Evolutionary conservation across 2,329 filamentous ascomycete genomes (phyloP), one percentile per base, ranked within the genome.

Genomic region (Exophiala xenobiotica): DNA sequence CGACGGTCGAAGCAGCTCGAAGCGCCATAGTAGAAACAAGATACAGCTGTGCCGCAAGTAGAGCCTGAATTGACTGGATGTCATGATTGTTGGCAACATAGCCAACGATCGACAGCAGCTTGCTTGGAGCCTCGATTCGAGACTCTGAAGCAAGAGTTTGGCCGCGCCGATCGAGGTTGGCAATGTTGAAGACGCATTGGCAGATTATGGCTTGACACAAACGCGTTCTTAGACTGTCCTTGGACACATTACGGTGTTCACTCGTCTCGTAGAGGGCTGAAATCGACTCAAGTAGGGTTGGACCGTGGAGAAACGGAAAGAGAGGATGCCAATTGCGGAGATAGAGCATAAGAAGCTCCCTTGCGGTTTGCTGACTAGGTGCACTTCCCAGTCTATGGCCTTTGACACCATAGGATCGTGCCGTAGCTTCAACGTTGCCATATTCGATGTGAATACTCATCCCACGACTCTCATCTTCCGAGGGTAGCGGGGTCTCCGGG

Each of bases 271-370:
- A 73, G 68, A 6, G 74, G 58, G 16, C 65, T 64, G 53, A 80
- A 75, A 39, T 81, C 71, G 1, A 62, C 12, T 69, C 66, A 2
- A 82, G 65, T 2, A 81, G 66, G 3, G 73, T 70, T 1, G 78
- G 78, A 0, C 76, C 80, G 56, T 80, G 76, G 4, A 82, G 67
- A 47, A 80, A 82, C 0, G 80, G 80, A 35, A 80, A 76, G 2
- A 78, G 70, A 0, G 77, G 74, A 56, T 83, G 80, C 80, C 80
- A 83, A 12, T 41, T 47, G 8, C 43, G 39, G 6, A 54, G 40
- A 23, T 54, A 54, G 14, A 68, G 59, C 64, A 76, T 71, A 42
- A 76, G 67, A 1, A 77, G 64, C 26, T 68, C 63, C 49, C 68
- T 69, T 0, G 73, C 67, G 3, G 63, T 51, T 1, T 66, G 58